Base-by-base conservation (phyloP, 225 moss, liverwort and hornwort genomes). In the Anthoceros angustus region DNA sequence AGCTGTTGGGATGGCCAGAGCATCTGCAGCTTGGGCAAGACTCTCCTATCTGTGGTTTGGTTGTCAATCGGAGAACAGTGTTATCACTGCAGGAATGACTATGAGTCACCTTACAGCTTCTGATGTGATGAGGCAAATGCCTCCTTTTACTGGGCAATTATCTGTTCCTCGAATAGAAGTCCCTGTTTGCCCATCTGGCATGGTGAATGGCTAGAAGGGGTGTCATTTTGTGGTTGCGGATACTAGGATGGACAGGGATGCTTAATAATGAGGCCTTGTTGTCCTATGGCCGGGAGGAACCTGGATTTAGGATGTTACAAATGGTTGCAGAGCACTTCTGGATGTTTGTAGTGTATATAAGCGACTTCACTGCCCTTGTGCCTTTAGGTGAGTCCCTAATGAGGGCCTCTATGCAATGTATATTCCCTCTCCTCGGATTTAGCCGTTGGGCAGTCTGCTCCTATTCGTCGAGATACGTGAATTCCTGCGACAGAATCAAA, bases 21-120 rank as follows among this genome's bases (percentile, higher is more conserved):
- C 93, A n/a, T 86, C 93, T 66, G 83, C 85, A 70, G 93, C 87
- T 18, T 94, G 93, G 93, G 87, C 87, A 25, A 86, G 93, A 25
- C 67, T 94, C 43, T 90, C 93, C 50, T 90, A 90, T 73, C 82
- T 90, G 25, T 90, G 90, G 73, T 75, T 94, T 69, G 86, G 93
- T 45, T 93, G 93, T 70, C 87, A 86, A 72, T 77, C 86, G 26
- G 84, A 81, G 71, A 82, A 74, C 41, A 76, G 74, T 45, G 84
- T 83, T 43, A 63, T 89, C 39, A 64, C 72, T 60, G 69, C 78
- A 42, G 77, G 78, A 42, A 77, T 85, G 72, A 72, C 82, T 43
- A 84, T 87, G 60, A 76, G 86, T 24, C 78, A 74, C 43, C 80
- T 90, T 64, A 79, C 79, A 43, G 80, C 93, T 43, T 84, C 87